These are phyloP conservation scores for Mortierella sp. DNA, from an alignment of 371 early-diverging fungal genomes.

Conservation along the genomic window DNA sequence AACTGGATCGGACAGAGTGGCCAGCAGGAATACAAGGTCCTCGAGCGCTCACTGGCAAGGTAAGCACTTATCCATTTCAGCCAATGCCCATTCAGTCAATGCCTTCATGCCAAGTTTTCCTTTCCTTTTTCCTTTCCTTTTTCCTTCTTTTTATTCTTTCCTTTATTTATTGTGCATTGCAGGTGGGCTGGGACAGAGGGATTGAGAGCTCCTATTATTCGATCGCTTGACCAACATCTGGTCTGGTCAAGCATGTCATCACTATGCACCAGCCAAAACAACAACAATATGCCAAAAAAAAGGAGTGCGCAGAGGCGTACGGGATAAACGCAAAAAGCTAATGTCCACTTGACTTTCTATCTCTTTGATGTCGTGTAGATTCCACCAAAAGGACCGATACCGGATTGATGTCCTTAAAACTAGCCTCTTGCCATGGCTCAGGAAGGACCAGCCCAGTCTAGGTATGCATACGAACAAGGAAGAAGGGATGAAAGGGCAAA, in stretches of 20 bases:
- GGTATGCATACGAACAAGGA: constrained; percentile 18
- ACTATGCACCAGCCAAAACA: neutral
- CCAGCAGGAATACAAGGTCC: constrained; percentile 51
- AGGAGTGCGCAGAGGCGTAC: neutral
- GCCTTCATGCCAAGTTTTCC: neutral
- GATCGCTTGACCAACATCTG: constrained; percentile 4
- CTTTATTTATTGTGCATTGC: neutral
- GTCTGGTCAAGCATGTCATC: neutral
- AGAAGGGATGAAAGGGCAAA: neutral
- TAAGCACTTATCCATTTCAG: constrained; percentile 23
- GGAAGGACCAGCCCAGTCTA: constrained; percentile 48
- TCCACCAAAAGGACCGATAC: constrained; percentile 55
- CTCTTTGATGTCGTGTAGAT: constrained; percentile 29
- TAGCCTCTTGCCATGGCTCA: constrained; percentile 49
- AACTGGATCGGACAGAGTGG: constrained; percentile 54
- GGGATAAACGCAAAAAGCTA: neutral
- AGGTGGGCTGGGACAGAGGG: constrained; percentile 5
- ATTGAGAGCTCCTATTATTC: constrained; percentile 13
- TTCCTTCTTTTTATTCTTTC: too few relatives aligned
- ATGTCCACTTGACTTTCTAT: neutral
- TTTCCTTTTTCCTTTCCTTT: neutral
- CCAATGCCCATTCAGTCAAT: neutral
- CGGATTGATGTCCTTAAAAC: constrained; percentile 52
- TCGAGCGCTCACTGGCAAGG: constrained; percentile 55
- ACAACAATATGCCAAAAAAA: constrained; percentile 11